Evolutionary conservation across 257 asterid genomes (phyloP).

Genomic region (Scutellaria minor): DNA sequence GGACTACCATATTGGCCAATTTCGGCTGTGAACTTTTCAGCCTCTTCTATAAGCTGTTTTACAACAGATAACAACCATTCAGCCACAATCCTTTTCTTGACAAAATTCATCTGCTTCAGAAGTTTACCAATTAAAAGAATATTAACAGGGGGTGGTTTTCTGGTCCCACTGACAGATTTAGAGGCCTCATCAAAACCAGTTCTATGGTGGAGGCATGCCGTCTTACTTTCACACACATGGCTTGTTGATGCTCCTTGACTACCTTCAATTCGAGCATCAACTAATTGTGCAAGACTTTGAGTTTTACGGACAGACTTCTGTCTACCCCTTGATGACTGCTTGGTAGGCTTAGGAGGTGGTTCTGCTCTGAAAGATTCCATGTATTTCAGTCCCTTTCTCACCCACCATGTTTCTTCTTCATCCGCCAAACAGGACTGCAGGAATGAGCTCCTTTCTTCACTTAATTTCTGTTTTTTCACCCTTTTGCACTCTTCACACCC

Average conservation of each 20-base stretch:
- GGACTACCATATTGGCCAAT: constrained; percentile 71
- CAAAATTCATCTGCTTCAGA: constrained; percentile 75
- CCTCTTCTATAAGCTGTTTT: constrained; percentile 78
- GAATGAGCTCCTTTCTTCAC: constrained; percentile 67
- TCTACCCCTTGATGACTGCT: constrained; percentile 82
- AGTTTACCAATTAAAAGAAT: constrained; percentile 66
- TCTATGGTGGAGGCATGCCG: constrained; percentile 81
- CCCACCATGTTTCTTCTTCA: constrained; percentile 94
- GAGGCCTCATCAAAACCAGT: constrained; percentile 61
- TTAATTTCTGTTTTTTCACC: constrained; percentile 75
- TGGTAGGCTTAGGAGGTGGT: constrained; percentile 87
- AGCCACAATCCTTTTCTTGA: constrained; percentile 65
- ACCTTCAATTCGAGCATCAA: constrained; percentile 94
- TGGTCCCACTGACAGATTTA: constrained; percentile 57
- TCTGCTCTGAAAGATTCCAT: constrained; percentile 72
- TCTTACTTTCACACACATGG: constrained; percentile 86
- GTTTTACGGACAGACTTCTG: constrained; percentile 92
- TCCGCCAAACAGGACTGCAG: constrained; percentile 58
- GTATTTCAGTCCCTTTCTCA: constrained; percentile 69
- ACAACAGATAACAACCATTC: constrained; percentile 78
- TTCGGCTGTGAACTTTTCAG: constrained; percentile 68
- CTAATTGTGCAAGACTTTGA: constrained; percentile 93
- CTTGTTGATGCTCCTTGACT: constrained; percentile 99
- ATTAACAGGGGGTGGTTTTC: constrained; percentile 56
- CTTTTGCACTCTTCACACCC: constrained; percentile 97